A percentile compares a stretch with the other conserved stretches of the same genome.
Conservation (phyloP, 345 rosid species). For the Arabidopsis thaliana region DNA sequence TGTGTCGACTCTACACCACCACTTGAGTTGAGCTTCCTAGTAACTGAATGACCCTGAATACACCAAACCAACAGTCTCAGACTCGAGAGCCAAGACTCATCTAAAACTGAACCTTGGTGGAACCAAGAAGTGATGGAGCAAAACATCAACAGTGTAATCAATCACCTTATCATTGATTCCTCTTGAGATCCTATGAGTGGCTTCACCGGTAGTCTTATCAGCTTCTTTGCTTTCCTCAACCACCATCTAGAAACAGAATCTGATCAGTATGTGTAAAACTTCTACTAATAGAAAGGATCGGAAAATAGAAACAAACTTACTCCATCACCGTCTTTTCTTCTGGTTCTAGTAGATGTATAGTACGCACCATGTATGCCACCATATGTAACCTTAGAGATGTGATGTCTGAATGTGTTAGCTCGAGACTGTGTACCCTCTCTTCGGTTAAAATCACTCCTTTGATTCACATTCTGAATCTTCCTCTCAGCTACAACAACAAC, state of each 20-base stretch:
- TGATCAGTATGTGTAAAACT: conserved; percentile 7
- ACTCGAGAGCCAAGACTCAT: background rate
- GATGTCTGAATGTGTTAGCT: conserved; percentile 48
- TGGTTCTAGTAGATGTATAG: conserved; percentile 66
- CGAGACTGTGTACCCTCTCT: conserved; percentile 44
- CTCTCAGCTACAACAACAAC: conserved; percentile 48
- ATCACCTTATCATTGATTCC: conserved; percentile 83
- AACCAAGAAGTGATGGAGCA: background rate
- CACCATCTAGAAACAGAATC: conserved; percentile 52
- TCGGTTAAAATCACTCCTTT: conserved; percentile 37
- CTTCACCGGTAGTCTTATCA: conserved; percentile 73
- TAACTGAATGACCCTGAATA: conserved; percentile 76
- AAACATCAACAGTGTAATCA: background rate
- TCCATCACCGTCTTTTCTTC: conserved; percentile 70
- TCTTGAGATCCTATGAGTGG: conserved; percentile 78
- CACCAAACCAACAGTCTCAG: background rate
- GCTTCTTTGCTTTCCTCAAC: conserved; percentile 90
- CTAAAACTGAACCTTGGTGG: background rate
- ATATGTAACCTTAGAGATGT: conserved; percentile 65
- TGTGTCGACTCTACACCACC: conserved; percentile 83
- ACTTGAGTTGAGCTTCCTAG: conserved; percentile 69
- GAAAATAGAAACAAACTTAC: conserved; percentile 48
- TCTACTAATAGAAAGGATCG: background rate
- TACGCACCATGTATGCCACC: conserved; percentile 90
- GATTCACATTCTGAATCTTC: conserved; percentile 44